Evolutionary conservation across 1,139 yeast species (phyloP), one percentile per base, ranked within the genome.

Genomic region (Yamadazyma taylorii): DNA sequence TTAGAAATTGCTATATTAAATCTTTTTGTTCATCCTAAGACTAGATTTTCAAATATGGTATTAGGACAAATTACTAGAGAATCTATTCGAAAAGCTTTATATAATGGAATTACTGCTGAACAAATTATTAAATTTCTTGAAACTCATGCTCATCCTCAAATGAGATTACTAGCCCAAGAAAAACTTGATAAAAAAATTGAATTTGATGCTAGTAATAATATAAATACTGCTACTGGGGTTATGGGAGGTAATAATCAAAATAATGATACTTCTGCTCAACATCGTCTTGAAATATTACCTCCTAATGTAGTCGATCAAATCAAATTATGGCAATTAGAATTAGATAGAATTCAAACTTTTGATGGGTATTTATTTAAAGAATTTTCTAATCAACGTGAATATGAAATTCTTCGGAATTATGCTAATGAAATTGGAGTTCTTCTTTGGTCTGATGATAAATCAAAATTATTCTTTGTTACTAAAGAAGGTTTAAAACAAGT

Each of bases 221-320:
- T 76, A 26, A 74, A 74, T 45, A 79, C 81, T 11, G 72, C 75
- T 2, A 67, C 64, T 15, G 67, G 64, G 26, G n/a, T n/a, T n/a
- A 70, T 69, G 4, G 68, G 69, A 1, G 69, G 62, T 34, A 59
- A 69, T 3, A 16, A 15, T 27, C 67, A 66, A 41, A 44, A 53
- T 14, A 47, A 50, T 27, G 44, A 46, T n/a, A 24, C 43, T 21
- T 41, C 57, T 19, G 64, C 68, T 13, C 70, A 69, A 43, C 78
- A 74, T 41, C 58, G 60, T 40, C 58, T 84, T 26, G 89, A 83
- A 52, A 67, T 89, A 13, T 63, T 92, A 10, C 98, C 97, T 3
- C 96, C 97, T 0, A 94, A 96, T 0, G 96, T 92, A 7, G 89
- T 88, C 1, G 99, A 92, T 62, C 99, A 92, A 58, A 87, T 92